These are phyloP conservation scores for Boletus vinaceobasis DNA, from an alignment of 768 basidiomycete genomes.

Conservation along the genomic window DNA sequence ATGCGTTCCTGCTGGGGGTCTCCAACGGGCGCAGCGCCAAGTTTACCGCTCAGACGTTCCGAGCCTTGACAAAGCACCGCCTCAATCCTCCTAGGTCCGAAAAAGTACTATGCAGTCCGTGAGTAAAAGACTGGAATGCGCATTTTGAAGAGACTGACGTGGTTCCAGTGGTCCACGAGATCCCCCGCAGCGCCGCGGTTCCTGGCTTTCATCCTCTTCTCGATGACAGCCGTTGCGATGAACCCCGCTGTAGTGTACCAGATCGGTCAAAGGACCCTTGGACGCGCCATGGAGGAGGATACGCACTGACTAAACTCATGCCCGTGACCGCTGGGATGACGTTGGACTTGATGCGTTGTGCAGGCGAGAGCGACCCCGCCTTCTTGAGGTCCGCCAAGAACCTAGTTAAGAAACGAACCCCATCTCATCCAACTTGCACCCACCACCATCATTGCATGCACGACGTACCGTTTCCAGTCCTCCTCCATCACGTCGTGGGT, in stretches of 20 bases:
- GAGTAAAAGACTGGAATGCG: background rate
- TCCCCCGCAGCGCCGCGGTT: conserved; percentile 40
- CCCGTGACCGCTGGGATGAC: conserved; percentile 32
- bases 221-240: conserved; percentile 12
- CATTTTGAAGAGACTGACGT: conserved; percentile 29
- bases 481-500: conserved; percentile 46
- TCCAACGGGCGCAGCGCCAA: conserved; percentile 19
- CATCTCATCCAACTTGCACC: background rate
- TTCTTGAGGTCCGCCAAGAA: conserved; percentile 39
- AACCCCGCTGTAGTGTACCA: conserved; percentile 15
- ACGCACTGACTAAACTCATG: conserved; percentile 24
- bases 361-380: conserved; percentile 32
- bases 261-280: background rate
- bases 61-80: conserved; percentile 35
- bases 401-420: background rate
- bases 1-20: conserved; percentile 20
- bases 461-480: conserved; percentile 46
- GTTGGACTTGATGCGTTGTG: conserved; percentile 33
- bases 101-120: conserved; percentile 42
- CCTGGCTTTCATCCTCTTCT: conserved; percentile 31
- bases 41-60: conserved; percentile 27
- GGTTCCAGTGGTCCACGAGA: conserved; percentile 49
- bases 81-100: conserved; percentile 44
- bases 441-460: background rate
- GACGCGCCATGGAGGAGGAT: no score